phyloP scores from a whole-genome alignment of 768 basidiomycete species.

The Russula abietina region DNA sequence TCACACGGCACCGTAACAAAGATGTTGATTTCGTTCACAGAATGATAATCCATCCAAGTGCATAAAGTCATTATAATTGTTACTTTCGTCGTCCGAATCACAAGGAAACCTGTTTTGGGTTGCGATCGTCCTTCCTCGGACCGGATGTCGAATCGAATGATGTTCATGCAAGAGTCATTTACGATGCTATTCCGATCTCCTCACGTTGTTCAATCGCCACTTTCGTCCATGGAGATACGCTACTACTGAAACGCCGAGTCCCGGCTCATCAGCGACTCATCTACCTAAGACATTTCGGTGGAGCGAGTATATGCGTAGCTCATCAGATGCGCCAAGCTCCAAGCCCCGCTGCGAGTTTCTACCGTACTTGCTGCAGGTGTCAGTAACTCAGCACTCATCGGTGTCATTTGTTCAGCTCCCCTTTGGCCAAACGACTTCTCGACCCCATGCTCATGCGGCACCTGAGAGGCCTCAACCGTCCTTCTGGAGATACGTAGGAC shows the following conservation, averaged over 20 bases:
- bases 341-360: neutral
- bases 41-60: neutral
- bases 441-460: neutral
- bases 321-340: neutral
- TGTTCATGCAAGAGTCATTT: neutral
- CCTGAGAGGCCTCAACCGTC: neutral
- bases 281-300: neutral
- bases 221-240: neutral
- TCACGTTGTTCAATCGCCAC: neutral
- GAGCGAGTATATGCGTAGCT: no score
- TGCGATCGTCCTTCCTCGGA: slow-evolving; percentile 2
- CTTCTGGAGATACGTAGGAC: slow-evolving; percentile 10
- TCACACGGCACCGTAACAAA: neutral
- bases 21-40: neutral
- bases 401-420: neutral
- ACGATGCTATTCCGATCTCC: neutral
- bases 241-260: neutral
- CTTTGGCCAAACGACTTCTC: slow-evolving; percentile 1
- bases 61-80: neutral
- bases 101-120: neutral
- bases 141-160: neutral
- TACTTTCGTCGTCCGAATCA: neutral
- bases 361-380: neutral
- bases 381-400: neutral
- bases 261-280: no score